Percentiles rank a stretch among this genome's conserved stretches.
Evolutionary conservation across 345 rosid species (phyloP).

Genomic region (Angophora floribunda): DNA sequence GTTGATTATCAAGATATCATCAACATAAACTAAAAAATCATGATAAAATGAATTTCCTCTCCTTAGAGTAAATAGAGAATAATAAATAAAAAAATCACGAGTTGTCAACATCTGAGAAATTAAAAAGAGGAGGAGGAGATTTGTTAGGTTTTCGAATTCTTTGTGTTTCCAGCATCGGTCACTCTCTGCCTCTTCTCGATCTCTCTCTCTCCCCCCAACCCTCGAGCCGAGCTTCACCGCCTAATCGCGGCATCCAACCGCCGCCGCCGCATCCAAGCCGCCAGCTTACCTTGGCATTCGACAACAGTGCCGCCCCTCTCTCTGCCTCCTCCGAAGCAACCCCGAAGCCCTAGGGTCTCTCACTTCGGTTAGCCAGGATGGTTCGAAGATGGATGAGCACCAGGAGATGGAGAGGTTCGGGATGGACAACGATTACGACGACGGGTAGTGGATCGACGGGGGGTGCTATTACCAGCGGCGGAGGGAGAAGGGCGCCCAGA

Average conservation of each 20-base stretch:
- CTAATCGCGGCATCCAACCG: background rate
- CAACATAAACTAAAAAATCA: background rate
- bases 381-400: slow-evolving; percentile 49
- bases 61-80: background rate
- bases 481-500: too few relatives aligned
- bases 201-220: background rate
- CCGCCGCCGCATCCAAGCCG: background rate
- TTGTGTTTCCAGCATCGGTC: background rate
- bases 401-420: slow-evolving; percentile 38
- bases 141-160: background rate
- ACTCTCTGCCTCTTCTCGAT: background rate
- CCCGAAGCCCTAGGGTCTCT: background rate
- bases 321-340: background rate
- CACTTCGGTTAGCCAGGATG: background rate
- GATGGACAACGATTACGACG: too few relatives aligned
- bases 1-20: background rate
- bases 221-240: background rate
- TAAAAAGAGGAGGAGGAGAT: background rate
- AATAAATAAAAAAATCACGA: background rate
- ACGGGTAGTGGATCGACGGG: too few relatives aligned
- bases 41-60: background rate
- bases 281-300: background rate
- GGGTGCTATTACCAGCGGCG: too few relatives aligned
- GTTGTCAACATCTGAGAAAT: background rate
- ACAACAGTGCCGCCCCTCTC: background rate